These are phyloP conservation scores for Corymbia citriodora DNA, from an alignment of 441 rosid species.

Conservation along the genomic window DNA sequence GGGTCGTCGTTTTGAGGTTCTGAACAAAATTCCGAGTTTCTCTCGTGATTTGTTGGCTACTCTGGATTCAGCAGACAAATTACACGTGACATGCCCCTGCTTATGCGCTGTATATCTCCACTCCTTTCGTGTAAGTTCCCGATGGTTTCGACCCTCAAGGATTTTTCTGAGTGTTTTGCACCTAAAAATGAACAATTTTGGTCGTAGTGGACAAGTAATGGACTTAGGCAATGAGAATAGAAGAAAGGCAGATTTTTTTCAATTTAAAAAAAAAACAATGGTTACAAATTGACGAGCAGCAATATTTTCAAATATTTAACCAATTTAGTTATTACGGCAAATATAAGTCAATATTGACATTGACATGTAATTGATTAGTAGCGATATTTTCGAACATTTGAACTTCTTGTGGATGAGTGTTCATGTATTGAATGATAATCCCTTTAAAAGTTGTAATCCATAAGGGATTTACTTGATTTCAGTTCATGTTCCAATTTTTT, in stretches of 20 bases:
- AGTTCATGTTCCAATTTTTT: too few species aligned
- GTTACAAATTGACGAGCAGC: accelerated
- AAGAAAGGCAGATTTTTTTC: not conserved
- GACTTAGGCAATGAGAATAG: accelerated
- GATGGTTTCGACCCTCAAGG: not conserved
- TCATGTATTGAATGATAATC: too few species aligned
- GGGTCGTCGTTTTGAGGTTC: not conserved
- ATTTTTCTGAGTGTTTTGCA: not conserved
- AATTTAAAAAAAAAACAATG: not conserved
- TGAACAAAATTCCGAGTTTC: not conserved
- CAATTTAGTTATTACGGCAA: not conserved
- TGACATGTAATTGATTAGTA: not conserved
- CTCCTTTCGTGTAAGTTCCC: not conserved
- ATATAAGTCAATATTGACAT: accelerated
- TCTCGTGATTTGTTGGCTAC: not conserved
- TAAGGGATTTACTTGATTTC: too few species aligned
- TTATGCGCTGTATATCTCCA: not conserved
- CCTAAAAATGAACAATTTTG: not conserved
- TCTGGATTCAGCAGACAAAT: not conserved
- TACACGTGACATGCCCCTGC: not conserved
- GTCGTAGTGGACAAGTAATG: not conserved
- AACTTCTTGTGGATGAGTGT: not conserved
- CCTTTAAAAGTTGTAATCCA: too few species aligned
- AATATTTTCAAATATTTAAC: not conserved
- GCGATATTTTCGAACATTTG: not conserved